These are phyloP conservation scores for Suillus clintonianus DNA, from an alignment of 768 basidiomycete genomes.

Conservation along the genomic window DNA sequence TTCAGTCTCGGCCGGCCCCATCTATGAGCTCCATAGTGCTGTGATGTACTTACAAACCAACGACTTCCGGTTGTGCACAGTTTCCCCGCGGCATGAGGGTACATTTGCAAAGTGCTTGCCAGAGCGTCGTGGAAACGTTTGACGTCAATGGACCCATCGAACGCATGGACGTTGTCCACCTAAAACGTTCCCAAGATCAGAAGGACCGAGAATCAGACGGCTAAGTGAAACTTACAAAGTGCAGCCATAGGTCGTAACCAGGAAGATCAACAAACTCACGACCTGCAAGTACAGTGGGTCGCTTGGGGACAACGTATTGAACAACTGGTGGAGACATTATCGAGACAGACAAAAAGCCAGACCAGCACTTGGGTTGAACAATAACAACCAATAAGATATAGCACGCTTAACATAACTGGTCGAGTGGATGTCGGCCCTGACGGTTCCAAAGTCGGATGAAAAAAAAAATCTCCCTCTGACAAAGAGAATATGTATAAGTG, in stretches of 20 bases:
- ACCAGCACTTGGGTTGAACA: background rate
- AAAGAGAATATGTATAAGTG: too few species aligned
- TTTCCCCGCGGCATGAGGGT: slow-evolving; percentile 27
- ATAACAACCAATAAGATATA: background rate
- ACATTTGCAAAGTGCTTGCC: slow-evolving; percentile 21
- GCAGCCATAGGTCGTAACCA: slow-evolving; percentile 23
- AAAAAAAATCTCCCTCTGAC: background rate
- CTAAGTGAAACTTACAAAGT: slow-evolving; percentile 11
- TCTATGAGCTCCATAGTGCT: background rate
- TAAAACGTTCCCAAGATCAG: slow-evolving; percentile 9
- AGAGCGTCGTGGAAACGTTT: slow-evolving; percentile 24
- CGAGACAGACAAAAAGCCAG: background rate
- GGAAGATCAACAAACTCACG: slow-evolving; percentile 16
- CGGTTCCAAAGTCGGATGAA: background rate
- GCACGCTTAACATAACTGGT: background rate
- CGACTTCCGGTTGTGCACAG: slow-evolving; percentile 11
- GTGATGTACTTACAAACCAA: slow-evolving; percentile 28
- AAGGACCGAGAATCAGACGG: background rate
- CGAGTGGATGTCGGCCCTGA: background rate
- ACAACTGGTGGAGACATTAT: slow-evolving; percentile 12
- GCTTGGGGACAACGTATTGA: slow-evolving; percentile 20
- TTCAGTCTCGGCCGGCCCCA: background rate
- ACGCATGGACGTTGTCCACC: slow-evolving; percentile 21
- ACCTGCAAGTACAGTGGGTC: slow-evolving; percentile 14
- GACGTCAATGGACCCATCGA: slow-evolving; percentile 16